phyloP scores from a whole-genome alignment of 2,329 filamentous ascomycete species.

The Phaeomoniella chlamydospora region DNA sequence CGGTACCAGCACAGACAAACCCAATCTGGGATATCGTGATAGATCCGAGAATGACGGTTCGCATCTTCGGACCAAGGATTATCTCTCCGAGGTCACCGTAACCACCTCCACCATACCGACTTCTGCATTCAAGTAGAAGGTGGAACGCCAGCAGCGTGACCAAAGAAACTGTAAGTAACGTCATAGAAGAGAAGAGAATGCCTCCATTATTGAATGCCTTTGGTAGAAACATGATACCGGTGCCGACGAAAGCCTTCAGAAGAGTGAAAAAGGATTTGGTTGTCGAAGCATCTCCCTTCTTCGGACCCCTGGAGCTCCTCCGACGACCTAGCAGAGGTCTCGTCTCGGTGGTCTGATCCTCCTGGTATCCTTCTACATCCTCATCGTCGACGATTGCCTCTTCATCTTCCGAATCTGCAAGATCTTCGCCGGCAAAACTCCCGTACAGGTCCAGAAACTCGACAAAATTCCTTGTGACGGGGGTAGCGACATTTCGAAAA shows the following conservation, averaged over 20 bases:
- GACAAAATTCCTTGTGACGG: slow-evolving; percentile 56
- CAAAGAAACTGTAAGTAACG: slow-evolving; percentile 49
- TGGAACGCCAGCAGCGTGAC: slow-evolving; percentile 60
- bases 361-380: slow-evolving; percentile 33
- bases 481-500: slow-evolving; percentile 26
- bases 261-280: slow-evolving; percentile 65
- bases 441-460: slow-evolving; percentile 66
- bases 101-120: slow-evolving; percentile 45
- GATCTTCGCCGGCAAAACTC: slow-evolving; percentile 61
- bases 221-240: slow-evolving; percentile 68
- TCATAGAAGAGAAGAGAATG: slow-evolving; percentile 58
- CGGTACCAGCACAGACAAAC: slow-evolving; percentile 64
- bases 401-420: slow-evolving; percentile 45
- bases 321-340: slow-evolving; percentile 47
- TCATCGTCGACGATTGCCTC: slow-evolving; percentile 27
- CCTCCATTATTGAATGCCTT: slow-evolving; percentile 69
- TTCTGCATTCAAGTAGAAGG: slow-evolving; percentile 53
- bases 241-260: slow-evolving; percentile 65
- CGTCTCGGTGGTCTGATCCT: slow-evolving; percentile 31
- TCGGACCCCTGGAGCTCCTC: slow-evolving; percentile 32
- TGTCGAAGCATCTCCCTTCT: slow-evolving; percentile 50
- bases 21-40: slow-evolving; percentile 63
- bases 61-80: slow-evolving; percentile 49
- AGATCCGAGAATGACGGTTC: slow-evolving; percentile 51
- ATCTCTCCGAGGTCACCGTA: slow-evolving; percentile 60